These are phyloP conservation scores for Saussurea involucrata DNA, from an alignment of 129 eudicot species.

Conservation along the genomic window DNA sequence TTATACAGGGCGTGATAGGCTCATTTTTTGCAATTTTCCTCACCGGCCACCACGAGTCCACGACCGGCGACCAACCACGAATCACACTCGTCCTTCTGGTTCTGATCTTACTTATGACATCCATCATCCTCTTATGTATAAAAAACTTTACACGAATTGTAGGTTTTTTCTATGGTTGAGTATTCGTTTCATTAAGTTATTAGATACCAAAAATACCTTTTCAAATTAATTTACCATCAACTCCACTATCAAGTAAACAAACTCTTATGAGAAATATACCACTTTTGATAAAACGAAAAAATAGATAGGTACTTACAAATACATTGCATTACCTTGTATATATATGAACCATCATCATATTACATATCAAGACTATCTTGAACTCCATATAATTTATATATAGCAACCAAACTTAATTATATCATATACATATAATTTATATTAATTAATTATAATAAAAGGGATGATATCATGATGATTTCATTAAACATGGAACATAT, in stretches of 20 bases:
- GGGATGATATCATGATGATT: not conserved
- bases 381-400: not conserved
- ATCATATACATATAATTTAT: not conserved
- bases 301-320: not conserved
- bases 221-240: not conserved
- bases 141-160: not conserved
- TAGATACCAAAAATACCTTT: not conserved
- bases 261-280: not conserved
- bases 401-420: conserved; percentile 1
- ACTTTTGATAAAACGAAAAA: not conserved
- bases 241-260: not conserved
- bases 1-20: no score
- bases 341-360: not conserved
- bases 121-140: not conserved
- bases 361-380: conserved; percentile 13
- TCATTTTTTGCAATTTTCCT: no score
- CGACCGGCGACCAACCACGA: no score
- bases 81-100: no score
- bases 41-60: no score
- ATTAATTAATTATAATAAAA: not conserved
- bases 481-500: not conserved
- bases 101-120: not conserved
- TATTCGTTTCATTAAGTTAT: no score
- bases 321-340: not conserved
- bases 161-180: not conserved